phyloP scores from a whole-genome alignment of 768 basidiomycete genomes.

The Tylopilus sp. region DNA sequence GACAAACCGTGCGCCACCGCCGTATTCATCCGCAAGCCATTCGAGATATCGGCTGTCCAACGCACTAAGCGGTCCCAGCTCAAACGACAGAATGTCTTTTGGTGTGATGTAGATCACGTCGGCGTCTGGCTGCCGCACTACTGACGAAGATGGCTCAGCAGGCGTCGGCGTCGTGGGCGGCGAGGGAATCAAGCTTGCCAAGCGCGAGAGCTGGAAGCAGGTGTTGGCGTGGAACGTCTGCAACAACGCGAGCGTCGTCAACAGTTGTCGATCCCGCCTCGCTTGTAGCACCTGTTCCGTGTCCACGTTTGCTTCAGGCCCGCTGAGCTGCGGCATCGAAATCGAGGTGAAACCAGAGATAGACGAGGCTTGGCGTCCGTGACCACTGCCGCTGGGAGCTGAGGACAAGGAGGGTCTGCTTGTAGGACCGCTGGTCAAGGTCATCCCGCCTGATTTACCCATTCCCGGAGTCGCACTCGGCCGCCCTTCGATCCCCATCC shows the following conservation, averaged over 20 bases:
- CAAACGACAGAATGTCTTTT: constrained; percentile 63
- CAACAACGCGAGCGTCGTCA: constrained; percentile 56
- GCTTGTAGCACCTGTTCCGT: constrained; percentile 13
- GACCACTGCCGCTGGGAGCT: constrained; percentile 28
- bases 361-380: constrained; percentile 32
- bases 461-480: constrained; percentile 32
- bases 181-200: constrained; percentile 28
- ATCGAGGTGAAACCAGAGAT: constrained; percentile 21
- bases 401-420: constrained; percentile 29
- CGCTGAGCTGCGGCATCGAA: constrained; percentile 30
- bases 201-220: constrained; percentile 51
- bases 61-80: constrained; percentile 69
- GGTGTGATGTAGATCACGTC: constrained; percentile 48
- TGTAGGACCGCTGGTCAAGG: constrained; percentile 34
- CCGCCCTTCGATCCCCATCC: constrained; percentile 71
- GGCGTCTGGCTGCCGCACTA: constrained; percentile 6
- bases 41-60: constrained; percentile 73
- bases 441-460: constrained; percentile 48
- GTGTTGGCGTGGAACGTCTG: constrained; percentile 69
- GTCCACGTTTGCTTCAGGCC: constrained; percentile 3
- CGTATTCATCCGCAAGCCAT: constrained; percentile 72
- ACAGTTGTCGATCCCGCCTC: constrained; percentile 35
- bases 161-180: neutral
- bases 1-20: constrained; percentile 37
- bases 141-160: neutral